These are phyloP conservation scores for Triticum monococcum DNA, from an alignment of 176 grass and related monocot species.

Conservation along the genomic window DNA sequence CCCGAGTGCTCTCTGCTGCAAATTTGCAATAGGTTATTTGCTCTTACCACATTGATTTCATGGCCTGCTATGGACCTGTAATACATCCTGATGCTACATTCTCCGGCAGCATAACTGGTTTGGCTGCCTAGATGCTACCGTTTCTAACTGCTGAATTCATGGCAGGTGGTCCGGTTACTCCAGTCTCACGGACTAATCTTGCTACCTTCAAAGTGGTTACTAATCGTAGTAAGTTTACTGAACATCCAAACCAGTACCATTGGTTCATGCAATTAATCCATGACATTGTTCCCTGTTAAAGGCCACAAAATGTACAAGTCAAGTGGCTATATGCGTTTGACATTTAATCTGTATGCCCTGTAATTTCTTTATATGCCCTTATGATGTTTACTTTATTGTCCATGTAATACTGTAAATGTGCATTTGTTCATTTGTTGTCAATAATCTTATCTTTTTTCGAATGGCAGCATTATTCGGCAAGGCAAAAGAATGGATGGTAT, in stretches of 20 bases:
- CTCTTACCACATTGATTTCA: neutral
- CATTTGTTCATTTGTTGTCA: neutral
- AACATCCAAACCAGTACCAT: neutral
- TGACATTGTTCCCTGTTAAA: neutral
- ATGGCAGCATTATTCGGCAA: neutral
- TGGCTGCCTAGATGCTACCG: neutral
- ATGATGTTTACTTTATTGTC: neutral
- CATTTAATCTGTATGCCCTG: neutral
- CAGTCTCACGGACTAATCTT: neutral
- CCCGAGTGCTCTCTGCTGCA: neutral
- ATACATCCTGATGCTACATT: neutral
- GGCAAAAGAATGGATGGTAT: no score
- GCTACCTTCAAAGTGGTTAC: neutral
- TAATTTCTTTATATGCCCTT: neutral
- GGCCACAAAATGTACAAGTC: neutral
- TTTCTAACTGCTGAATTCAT: neutral
- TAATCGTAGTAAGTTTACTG: neutral
- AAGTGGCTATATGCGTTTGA: neutral
- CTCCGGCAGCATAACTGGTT: neutral
- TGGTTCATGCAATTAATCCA: neutral
- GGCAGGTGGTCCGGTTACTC: neutral
- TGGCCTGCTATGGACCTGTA: neutral
- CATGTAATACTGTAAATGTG: neutral
- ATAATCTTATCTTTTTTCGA: neutral
- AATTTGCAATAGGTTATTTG: no score